These are phyloP conservation scores for Psidium guajava DNA, from an alignment of 345 rosid genomes.

Conservation along the genomic window DNA sequence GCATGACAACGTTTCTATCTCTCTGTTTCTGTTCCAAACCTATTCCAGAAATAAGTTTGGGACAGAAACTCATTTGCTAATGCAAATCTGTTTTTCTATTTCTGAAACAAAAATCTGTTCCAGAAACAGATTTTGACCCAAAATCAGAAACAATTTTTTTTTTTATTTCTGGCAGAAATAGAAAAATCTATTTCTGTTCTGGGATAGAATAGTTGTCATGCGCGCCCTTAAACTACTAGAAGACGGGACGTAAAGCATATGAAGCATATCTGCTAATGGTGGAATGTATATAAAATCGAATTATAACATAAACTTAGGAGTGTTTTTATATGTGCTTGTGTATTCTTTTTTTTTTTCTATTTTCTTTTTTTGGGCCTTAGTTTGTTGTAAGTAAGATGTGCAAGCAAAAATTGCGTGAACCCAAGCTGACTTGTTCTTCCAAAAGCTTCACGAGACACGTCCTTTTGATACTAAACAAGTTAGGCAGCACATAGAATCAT, in stretches of 20 bases:
- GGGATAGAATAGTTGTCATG: no score
- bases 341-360: neutral
- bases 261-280: neutral
- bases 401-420: neutral
- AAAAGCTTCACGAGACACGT: neutral
- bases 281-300: neutral
- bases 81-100: no score
- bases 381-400: neutral
- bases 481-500: neutral
- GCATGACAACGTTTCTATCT: no score
- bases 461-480: neutral
- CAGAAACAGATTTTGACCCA: no score
- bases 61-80: no score
- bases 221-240: neutral
- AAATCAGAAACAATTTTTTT: no score
- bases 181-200: no score
- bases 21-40: no score
- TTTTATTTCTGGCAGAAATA: no score
- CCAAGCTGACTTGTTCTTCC: neutral
- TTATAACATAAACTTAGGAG: no score
- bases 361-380: neutral
- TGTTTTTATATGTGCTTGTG: neutral
- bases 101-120: no score
- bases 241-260: neutral
- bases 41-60: no score